Conservation (phyloP, 208 protist genomes). For the Endotrypanum monterogeii region DNA sequence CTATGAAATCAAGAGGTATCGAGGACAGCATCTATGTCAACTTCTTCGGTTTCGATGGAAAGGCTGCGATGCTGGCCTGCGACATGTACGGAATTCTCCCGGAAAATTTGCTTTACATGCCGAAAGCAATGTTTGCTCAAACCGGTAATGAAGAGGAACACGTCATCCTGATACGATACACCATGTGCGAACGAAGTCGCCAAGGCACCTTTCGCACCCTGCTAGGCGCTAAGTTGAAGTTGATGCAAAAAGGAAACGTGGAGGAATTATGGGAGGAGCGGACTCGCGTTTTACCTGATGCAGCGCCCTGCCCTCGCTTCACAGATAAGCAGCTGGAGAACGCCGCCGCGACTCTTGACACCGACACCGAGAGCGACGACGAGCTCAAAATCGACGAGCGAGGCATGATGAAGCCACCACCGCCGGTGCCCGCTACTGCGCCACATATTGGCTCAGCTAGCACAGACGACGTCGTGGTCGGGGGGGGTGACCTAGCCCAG, state of each 20-base stretch:
- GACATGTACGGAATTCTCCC: slow-evolving; percentile 17
- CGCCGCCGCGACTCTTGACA: slow-evolving; percentile 3
- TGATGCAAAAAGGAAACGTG: slow-evolving; percentile 8
- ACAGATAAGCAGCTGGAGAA: background rate
- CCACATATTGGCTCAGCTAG: background rate
- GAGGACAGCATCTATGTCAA: slow-evolving; percentile 16
- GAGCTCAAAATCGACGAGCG: slow-evolving; percentile 10
- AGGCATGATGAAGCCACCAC: slow-evolving; percentile 16
- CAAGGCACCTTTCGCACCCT: slow-evolving; percentile 22
- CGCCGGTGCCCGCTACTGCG: background rate
- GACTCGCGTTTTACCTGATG: background rate
- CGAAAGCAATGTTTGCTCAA: background rate
- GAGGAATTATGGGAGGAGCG: slow-evolving; percentile 15
- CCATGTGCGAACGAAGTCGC: slow-evolving; percentile 18
- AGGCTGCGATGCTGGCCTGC: slow-evolving; percentile 16
- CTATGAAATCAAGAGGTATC: background rate
- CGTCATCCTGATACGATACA: slow-evolving; percentile 17
- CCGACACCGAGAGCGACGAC: slow-evolving; percentile 14
- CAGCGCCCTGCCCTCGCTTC: slow-evolving; percentile 5
- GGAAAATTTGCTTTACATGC: slow-evolving; percentile 12
- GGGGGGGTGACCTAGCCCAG: background rate
- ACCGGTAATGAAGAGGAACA: slow-evolving; percentile 9
- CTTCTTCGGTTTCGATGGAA: slow-evolving; percentile 12
- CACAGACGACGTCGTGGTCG: background rate
- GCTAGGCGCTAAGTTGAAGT: slow-evolving; percentile 14